These are phyloP conservation scores for Neurospora hispaniola DNA, from an alignment of 495 filamentous ascomycete species.

Conservation along the genomic window DNA sequence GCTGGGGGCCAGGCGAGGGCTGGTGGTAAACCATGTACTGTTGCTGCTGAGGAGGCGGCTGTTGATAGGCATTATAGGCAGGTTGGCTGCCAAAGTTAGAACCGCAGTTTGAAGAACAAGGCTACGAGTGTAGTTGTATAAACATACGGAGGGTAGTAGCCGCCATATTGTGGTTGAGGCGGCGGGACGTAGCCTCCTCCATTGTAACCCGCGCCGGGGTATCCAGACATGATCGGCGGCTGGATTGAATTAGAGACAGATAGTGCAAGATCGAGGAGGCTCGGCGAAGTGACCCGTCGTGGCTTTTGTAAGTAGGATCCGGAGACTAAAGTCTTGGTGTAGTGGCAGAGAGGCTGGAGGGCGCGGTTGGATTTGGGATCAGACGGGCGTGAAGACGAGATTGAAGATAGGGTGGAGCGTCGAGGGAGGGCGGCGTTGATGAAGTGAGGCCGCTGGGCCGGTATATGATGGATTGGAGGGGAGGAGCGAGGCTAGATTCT, in stretches of 20 bases:
- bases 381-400: not conserved
- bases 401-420: not conserved
- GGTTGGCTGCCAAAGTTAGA: slow-evolving; percentile 6
- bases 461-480: not conserved
- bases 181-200: slow-evolving; percentile 28
- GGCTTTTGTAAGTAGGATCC: not conserved
- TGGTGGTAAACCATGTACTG: slow-evolving; percentile 31
- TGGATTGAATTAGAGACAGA: not conserved
- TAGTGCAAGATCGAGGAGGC: not conserved
- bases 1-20: slow-evolving; percentile 14
- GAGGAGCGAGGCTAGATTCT: not conserved
- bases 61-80: slow-evolving; percentile 15
- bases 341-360: not conserved
- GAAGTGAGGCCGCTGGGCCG: not conserved
- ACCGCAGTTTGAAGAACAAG: slow-evolving; percentile 1
- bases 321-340: not conserved
- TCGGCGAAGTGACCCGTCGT: not conserved
- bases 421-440: not conserved
- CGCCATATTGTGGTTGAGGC: slow-evolving; percentile 29
- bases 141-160: slow-evolving; percentile 32
- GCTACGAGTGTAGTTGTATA: not conserved
- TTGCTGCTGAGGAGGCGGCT: slow-evolving; percentile 14
- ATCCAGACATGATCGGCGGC: slow-evolving; percentile 23
- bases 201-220: slow-evolving; percentile 31
- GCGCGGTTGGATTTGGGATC: not conserved